Base-by-base conservation (phyloP, 1,284 basidiomycete species). In the Malassezia equina region DNA sequence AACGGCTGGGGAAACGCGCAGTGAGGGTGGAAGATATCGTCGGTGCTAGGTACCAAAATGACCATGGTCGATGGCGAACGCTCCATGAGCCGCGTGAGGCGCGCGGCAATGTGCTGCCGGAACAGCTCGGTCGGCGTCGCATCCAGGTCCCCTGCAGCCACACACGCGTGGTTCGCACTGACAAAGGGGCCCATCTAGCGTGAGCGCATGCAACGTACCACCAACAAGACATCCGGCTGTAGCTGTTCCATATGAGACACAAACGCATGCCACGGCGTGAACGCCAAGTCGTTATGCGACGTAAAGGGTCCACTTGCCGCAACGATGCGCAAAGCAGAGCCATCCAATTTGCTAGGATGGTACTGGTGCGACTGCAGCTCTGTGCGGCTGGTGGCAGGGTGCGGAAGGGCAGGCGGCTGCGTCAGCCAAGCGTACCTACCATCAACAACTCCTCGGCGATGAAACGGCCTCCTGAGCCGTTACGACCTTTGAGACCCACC, bases 391-490 rank as follows among this genome's bases (percentile, higher is more conserved):
- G 66, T 62, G 3, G 62, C 61, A 6, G 71, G 62, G 25, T 67
- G 58, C 0, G 68, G 67, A 25, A 72, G 47, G 0, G 69, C 55
- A 2, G 71, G 68, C 19, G 66, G 67, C 59, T 63, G 44, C n/a
- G 32, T 33, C 17, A 29, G 42, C 24, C 7, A 8, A 12, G 27
- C 21, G 21, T 1, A 72, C 78, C 55, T 60, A 86, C 90, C 64
- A 84, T 79, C 32, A 95, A 75, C 12, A 95, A 79, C 69, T 96
- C 90, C 24, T 83, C 82, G 0, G 86, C 90, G 13, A 83, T 79
- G 71, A 95, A 98, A 73, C 82, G 83, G 2, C 83, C 84, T 4
- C 88, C 90, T 1, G 89, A 88, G 2, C 90, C 90, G 73, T 96
- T 96, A 66, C 82, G 82, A 0, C 94, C 94, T 62, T 83, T 86